Evolutionary conservation across 2,329 filamentous ascomycete genomes (phyloP), one percentile per base, ranked within the genome.

Genomic region (Microsporum ferrugineum): DNA sequence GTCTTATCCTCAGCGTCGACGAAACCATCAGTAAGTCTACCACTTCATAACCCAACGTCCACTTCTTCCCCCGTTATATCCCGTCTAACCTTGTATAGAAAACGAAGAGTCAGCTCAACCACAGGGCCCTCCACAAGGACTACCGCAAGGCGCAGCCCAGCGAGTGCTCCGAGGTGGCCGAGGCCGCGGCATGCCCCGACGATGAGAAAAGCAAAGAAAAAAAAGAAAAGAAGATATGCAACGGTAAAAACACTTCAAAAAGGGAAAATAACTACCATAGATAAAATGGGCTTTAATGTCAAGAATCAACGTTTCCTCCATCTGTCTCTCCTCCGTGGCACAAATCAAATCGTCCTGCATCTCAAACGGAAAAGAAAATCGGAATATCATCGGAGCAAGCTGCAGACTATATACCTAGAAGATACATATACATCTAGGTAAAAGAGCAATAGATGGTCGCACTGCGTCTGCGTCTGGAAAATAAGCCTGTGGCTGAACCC

Each of bases 1-100:
- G 94, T 78, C 78, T 99, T 78, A 97, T 99, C 67, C 78, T 99
- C 70, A 88, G 90, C 68, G 94, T 99, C 61, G 94, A 99, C 72
- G 94, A 99, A 84, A 99, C 94, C 38, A 97, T 99, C 77, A 91
- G 86, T 83, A 78, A 69, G 79, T 72, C 59, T 23, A 23, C 17
- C 17, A 1, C 17, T 23, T 23, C 17, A 23, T 23, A 23, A 23
- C 17, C 17, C 17, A 23, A 23, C 17, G 17, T 23, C 17, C 17
- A 23, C 17, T 23, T 23, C 17, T 59, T 61, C 33, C n/a, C 47
- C 29, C 12, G 12, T 41, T 60, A 51, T 62, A 59, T 45, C 12
- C 34, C 4, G 1, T 14, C 41, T 57, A 33, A 27, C 57, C 49
- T 59, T n/a, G 17, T 27, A 36, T 62, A 83, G 80, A 84, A 77